Conservation (phyloP, 2,329 filamentous ascomycete species). For the Ambrosiella xylebori region DNA sequence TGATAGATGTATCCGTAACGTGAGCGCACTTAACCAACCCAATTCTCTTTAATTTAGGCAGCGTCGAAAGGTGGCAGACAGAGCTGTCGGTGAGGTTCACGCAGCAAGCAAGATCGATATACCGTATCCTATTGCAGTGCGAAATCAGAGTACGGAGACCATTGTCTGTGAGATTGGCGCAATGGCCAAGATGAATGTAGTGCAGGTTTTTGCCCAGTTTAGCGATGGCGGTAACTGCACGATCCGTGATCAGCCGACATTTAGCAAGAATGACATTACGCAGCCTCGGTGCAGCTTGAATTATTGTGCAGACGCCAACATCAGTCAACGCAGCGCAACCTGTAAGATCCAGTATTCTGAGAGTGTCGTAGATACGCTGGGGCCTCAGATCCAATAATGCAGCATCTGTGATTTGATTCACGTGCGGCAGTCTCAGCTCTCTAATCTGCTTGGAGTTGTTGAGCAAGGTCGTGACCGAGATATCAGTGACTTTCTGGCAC, state of each 20-base stretch:
- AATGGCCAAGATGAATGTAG: slow-evolving; percentile 91
- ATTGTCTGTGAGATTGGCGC: slow-evolving; percentile 73
- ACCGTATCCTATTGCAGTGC: slow-evolving; percentile 80
- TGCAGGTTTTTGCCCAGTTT: slow-evolving; percentile 88
- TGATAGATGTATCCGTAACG: slow-evolving; percentile 79
- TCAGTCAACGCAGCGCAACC: slow-evolving; percentile 75
- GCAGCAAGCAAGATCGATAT: slow-evolving; percentile 96
- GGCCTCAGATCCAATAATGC: slow-evolving; percentile 68
- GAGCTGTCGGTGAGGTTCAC: slow-evolving; percentile 73
- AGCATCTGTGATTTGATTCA: slow-evolving; percentile 66
- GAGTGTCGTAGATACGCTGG: slow-evolving; percentile 58
- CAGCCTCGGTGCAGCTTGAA: slow-evolving; percentile 68
- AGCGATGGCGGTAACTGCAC: slow-evolving; percentile 71
- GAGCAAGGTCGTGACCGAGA: slow-evolving; percentile 66
- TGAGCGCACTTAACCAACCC: slow-evolving; percentile 83
- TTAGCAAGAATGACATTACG: slow-evolving; percentile 90
- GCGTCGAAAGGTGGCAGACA: slow-evolving; percentile 61
- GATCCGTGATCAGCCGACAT: slow-evolving; percentile 82
- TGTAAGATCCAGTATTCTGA: slow-evolving; percentile 86
- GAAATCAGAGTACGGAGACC: slow-evolving; percentile 74
- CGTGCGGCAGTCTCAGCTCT: slow-evolving; percentile 74
- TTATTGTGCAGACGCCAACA: slow-evolving; percentile 72
- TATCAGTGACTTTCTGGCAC: slow-evolving; percentile 64
- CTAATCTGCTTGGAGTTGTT: slow-evolving; percentile 66
- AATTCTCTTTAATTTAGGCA: slow-evolving; percentile 88